Evolutionary conservation across 2,329 filamentous ascomycete genomes (phyloP), one percentile per base, ranked within the genome.

Genomic region (Colletotrichum tropicale): DNA sequence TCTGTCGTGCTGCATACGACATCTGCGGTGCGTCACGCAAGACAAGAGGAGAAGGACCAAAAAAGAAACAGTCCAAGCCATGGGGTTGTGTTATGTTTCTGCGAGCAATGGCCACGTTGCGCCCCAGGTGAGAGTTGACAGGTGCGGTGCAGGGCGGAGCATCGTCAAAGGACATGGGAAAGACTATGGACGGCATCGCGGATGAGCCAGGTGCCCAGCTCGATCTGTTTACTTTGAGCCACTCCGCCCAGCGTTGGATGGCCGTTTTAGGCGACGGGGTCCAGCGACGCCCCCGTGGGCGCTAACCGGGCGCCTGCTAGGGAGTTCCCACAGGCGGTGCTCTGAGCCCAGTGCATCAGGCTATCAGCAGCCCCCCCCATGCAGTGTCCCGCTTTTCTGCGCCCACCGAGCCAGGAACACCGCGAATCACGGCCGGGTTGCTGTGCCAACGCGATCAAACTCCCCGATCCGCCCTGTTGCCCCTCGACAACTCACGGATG

Each of bases 401-500:
- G 24, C 43, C 43, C 18, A 56, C 18, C 18, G 21, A 62, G 66
- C 56, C 30, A 32, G 56, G 62, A 43, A 75, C 70, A 43, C 55
- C 56, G 67, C 62, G 62, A 64, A 43, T 55, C 30, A 60, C 55
- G 32, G 26, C 16, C 21, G 18, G 26, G 74, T 76, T 76, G 70
- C 58, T 48, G 28, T 16, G 74, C 64, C 74, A 76, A 76, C 74
- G 28, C 43, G 9, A 48, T 30, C 28, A 28, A 74, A 74, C 70
- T 76, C 58, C 48, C 74, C 70, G 74, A 76, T 76, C 74, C 65
- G 64, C 60, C 58, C 64, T 74, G 74, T 76, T 76, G 74, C 74
- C 74, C 73, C 74, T 74, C 74, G 65, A 76, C 74, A 52, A 74
- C 74, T 76, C 64, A 52, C 65, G 70, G 65, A 76, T 76, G 70